Base-by-base conservation (phyloP, 129 eudicot genomes). In the Flaveria sonorensis region DNA sequence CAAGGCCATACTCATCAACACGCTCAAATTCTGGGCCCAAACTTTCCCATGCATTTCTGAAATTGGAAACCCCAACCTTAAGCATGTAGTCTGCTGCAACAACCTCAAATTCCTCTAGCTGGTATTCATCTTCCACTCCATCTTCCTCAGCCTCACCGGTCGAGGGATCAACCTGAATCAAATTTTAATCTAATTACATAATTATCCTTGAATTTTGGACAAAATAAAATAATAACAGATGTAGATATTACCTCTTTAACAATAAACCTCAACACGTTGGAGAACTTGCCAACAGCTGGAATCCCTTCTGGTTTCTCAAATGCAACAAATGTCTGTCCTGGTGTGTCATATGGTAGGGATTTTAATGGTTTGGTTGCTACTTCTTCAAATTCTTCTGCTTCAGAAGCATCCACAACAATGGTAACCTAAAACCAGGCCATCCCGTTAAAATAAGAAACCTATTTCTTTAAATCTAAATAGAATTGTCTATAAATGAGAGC, bases 141-240 rank as follows among this genome's bases (percentile, higher is more conserved):
- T 87, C 97, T 32, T n/a, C 98, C 61, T 93, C 98, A 45, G 96
- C 92, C 78, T 93, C 98, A 36, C 98, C 98, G n/a, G 92, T 91
- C 3, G 98, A 83, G 15, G 98, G 89, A 83, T 93, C 98, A 83
- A 93, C 97, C 98, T 93, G 79, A 21, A 61, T 26, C 10, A 73
- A 40, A 9, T 40, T 23, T 39, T n/a, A 64, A 68, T 10, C 55
- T 1, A 15, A 40, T 52, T 30, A 76, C 26, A 40, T 30, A 7
- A 64, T 40, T 18, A 42, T 14, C 50, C 7, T n/a, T 7, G 6
- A 61, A 5, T 21, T 61, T 61, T 36, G 28, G 42, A 16, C 51
- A 18, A 40, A 66, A 39, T n/a, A 13, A 24, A 67, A 18, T 0
- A 10, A 14, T 32, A 64, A 39, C 9, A 6, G 39, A 64, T 6